Base-by-base conservation (phyloP, 2,329 filamentous ascomycete species). In the Lasiodiplodia gonubiensis region DNA sequence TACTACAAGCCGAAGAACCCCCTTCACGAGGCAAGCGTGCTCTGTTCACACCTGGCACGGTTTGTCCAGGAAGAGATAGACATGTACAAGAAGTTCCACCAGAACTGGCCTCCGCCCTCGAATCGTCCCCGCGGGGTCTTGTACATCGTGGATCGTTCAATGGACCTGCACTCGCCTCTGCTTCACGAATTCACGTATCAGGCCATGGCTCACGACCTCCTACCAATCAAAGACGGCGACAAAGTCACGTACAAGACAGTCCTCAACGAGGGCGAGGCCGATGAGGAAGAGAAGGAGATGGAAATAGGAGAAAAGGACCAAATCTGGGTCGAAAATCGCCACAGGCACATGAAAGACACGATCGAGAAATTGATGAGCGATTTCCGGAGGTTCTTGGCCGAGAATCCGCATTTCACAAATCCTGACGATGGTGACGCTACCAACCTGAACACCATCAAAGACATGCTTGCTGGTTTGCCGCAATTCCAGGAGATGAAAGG, bases 101-200 rank as follows among this genome's bases (percentile, higher is more conserved):
- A 88, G 60, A 89, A 92, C 75, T 98, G 97, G 70, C 94, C 94
- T 1, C 92, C 94, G 0, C 89, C 85, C n/a, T 88, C 88, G 10
- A 86, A 88, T 61, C 85, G 94, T 64, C 94, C 94, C 7, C 90
- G 92, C 70, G 92, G 92, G 48, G 88, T 93, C 0, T 86, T 99
- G 0, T 84, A 97, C 74, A 91, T 99, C 69, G 92, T 93, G 1
- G 95, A 98, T 78, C 88, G 95, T 69, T 92, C 93, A 8, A 95
- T 99, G 91, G 95, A 99, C 77, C 80, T 97, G 3, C 88, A 91
- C 81, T 90, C 94, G 0, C 95, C 95, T 1, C 81, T 98, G 12
- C 77, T 98, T 4, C 95, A 99, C 80, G 95, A 99, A 75, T 97
- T 99, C 77, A 97, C 95, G 14, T 99, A 98, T 77, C 95, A 99